Conservation (phyloP, 805 yeast genomes). For the Isabelozyma heimii region DNA sequence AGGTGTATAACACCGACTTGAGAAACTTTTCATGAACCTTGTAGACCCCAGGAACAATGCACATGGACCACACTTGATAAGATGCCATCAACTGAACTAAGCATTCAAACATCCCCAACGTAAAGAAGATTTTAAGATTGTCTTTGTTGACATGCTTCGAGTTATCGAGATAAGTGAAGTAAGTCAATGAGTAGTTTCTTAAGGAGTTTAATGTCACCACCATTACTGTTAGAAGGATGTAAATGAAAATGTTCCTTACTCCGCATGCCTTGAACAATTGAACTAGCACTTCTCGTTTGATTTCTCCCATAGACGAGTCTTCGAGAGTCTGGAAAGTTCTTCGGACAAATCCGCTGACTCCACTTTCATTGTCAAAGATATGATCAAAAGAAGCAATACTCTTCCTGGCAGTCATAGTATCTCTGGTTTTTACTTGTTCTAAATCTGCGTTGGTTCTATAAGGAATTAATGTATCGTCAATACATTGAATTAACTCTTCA, state of each 20-base stretch:
- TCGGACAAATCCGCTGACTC: not conserved
- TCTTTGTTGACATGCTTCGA: not conserved
- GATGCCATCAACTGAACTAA: not conserved
- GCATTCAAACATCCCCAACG: not conserved
- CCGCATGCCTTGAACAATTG: not conserved
- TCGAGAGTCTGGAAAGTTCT: not conserved
- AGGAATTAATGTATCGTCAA: constrained; percentile 7
- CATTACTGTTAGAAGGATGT: not conserved
- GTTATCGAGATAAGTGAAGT: not conserved
- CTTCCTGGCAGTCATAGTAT: not conserved
- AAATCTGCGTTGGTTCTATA: not conserved
- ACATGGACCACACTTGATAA: constrained; percentile 13
- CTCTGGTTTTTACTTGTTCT: not conserved
- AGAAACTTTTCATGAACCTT: constrained; percentile 25
- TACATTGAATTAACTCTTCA: not conserved
- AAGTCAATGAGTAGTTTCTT: not conserved
- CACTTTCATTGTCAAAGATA: not conserved
- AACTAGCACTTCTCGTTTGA: not conserved
- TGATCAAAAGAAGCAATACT: not conserved
- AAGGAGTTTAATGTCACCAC: not conserved
- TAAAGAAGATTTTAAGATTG: not conserved
- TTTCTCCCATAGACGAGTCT: not conserved
- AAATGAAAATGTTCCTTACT: constrained; percentile 2
- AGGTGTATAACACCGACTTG: constrained; percentile 20
- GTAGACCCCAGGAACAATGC: constrained; percentile 17